Evolutionary conservation across 164 flowering plant species (phyloP).

Genomic region (Paratinospora sagittata): DNA sequence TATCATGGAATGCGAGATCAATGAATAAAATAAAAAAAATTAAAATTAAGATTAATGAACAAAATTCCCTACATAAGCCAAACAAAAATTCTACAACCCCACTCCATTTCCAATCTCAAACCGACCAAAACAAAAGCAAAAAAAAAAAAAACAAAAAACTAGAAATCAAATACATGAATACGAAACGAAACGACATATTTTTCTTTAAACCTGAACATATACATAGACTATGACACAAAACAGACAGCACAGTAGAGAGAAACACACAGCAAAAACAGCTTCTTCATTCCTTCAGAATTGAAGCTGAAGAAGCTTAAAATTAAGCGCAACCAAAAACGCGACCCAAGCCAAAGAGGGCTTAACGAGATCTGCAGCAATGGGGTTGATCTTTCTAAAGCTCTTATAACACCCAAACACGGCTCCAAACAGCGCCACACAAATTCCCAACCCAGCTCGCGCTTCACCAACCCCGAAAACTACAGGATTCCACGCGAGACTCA

Average conservation of each 20-base stretch:
- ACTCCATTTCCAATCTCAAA: too few relatives aligned
- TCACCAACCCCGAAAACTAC: slow-evolving; percentile 44
- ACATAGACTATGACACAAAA: too few relatives aligned
- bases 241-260: neutral
- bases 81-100: too few relatives aligned
- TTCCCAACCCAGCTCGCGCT: slow-evolving; percentile 33
- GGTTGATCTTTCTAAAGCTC: slow-evolving; percentile 43
- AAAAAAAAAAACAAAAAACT: too few relatives aligned
- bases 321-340: slow-evolving; percentile 38
- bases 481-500: slow-evolving; percentile 58
- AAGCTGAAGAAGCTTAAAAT: slow-evolving; percentile 35
- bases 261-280: neutral
- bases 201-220: too few relatives aligned
- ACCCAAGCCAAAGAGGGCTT: slow-evolving; percentile 65
- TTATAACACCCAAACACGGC: slow-evolving; percentile 35
- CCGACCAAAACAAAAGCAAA: too few relatives aligned
- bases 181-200: too few relatives aligned
- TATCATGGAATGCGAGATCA: too few relatives aligned
- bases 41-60: too few relatives aligned
- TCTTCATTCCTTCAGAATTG: neutral
- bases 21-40: too few relatives aligned
- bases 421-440: slow-evolving; percentile 36
- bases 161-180: too few relatives aligned
- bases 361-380: slow-evolving; percentile 56
- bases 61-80: too few relatives aligned